phyloP scores from a whole-genome alignment of 257 asterid genomes.

The Ehretia macrophylla region DNA sequence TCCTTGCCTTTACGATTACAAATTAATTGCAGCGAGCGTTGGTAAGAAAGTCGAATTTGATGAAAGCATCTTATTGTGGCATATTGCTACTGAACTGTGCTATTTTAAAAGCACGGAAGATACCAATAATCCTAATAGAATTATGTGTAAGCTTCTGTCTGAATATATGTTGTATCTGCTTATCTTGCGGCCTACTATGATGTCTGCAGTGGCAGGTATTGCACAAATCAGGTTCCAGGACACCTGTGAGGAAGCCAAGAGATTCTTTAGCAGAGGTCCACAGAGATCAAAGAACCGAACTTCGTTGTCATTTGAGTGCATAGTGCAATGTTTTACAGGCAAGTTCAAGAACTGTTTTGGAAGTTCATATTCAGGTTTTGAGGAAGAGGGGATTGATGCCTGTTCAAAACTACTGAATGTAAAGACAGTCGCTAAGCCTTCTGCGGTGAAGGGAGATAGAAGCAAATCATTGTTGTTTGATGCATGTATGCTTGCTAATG shows the following conservation, averaged over 20 bases:
- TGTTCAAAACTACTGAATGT: conserved; percentile 12
- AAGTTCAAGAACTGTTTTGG: too few relatives aligned
- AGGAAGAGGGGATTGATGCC: neutral
- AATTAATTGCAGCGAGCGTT: neutral
- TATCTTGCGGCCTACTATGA: conserved; percentile 41
- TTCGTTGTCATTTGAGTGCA: conserved; percentile 2
- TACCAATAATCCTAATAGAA: neutral
- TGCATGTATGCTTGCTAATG: conserved; percentile 31
- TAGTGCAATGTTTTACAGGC: neutral
- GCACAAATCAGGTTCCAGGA: conserved; percentile 41
- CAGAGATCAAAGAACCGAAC: conserved; percentile 25
- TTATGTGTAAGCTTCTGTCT: conserved; percentile 15
- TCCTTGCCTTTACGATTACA: neutral
- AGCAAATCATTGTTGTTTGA: conserved; percentile 45
- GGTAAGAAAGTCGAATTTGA: conserved; percentile 32
- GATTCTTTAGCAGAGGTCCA: conserved; percentile 43
- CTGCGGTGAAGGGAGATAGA: conserved; percentile 31
- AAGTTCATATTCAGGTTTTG: too few relatives aligned
- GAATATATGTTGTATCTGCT: conserved; percentile 48
- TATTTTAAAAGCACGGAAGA: neutral
- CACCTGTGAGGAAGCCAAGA: too few relatives aligned
- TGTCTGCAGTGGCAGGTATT: conserved; percentile 41
- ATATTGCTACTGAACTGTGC: conserved; percentile 51
- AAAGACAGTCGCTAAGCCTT: conserved; percentile 26
- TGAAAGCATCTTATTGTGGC: conserved; percentile 43